phyloP scores from a whole-genome alignment of 345 rosid species.

The Streptanthus diversifolius region DNA sequence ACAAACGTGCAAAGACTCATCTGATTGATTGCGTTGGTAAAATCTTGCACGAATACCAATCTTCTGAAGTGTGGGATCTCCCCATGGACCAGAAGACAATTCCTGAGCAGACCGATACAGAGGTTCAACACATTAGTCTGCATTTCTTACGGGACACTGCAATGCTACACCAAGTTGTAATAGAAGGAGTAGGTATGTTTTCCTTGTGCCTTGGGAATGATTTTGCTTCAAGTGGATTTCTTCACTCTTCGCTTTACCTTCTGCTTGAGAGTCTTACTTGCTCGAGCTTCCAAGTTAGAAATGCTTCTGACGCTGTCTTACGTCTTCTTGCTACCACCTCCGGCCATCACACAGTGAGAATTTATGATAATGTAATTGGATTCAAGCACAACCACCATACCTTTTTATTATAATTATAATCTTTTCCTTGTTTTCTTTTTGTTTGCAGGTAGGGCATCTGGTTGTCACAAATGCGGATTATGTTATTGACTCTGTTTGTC shows the following conservation, averaged over 20 bases:
- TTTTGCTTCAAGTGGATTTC: constrained; percentile 81
- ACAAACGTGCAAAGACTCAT: constrained; percentile 40
- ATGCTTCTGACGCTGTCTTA: constrained; percentile 73
- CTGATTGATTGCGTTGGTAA: constrained; percentile 74
- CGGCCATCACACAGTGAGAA: constrained; percentile 65
- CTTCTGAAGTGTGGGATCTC: constrained; percentile 83
- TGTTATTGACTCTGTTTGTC: constrained; percentile 80
- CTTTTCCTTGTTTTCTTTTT: neutral
- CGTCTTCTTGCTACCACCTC: constrained; percentile 57
- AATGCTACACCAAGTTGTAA: constrained; percentile 71
- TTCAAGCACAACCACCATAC: constrained; percentile 7
- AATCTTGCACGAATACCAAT: constrained; percentile 83
- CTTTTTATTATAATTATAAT: neutral
- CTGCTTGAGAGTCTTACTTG: constrained; percentile 78
- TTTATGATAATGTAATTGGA: constrained; percentile 3
- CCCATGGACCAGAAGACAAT: constrained; percentile 53
- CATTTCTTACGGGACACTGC: constrained; percentile 69
- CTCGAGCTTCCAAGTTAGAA: constrained; percentile 67
- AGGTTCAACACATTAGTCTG: constrained; percentile 44
- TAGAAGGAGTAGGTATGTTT: constrained; percentile 80
- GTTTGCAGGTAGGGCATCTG: constrained; percentile 76
- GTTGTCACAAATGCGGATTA: constrained; percentile 93
- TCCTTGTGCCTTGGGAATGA: constrained; percentile 68
- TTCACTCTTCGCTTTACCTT: constrained; percentile 81
- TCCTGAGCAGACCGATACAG: constrained; percentile 35